phyloP scores from a whole-genome alignment of 1,284 basidiomycete species.

The Phellinidium pouzarii region DNA sequence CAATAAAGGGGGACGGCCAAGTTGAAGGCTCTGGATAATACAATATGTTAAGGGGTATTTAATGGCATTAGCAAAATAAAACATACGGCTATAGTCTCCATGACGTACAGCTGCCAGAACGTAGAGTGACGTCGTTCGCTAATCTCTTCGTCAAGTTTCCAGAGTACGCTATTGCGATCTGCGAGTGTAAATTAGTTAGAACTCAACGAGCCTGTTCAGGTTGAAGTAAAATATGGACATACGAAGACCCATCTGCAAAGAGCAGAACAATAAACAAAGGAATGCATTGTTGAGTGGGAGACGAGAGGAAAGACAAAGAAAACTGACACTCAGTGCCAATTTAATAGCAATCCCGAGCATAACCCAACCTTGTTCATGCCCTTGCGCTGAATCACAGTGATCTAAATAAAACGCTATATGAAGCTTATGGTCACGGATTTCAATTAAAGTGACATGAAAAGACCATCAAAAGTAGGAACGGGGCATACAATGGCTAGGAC shows the following conservation, averaged over 20 bases:
- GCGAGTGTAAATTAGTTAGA: slow-evolving; percentile 4
- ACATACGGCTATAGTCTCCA: slow-evolving; percentile 54
- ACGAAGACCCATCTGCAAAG: slow-evolving; percentile 63
- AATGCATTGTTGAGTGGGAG: neutral
- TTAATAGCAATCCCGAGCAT: slow-evolving; percentile 51
- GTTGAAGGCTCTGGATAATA: slow-evolving; percentile 47
- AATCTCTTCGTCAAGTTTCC: slow-evolving; percentile 43
- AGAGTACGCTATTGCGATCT: slow-evolving; percentile 59
- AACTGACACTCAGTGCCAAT: slow-evolving; percentile 48
- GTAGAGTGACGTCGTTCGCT: slow-evolving; percentile 43
- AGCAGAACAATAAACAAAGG: neutral
- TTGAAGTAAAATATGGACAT: slow-evolving; percentile 24
- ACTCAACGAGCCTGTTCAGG: neutral
- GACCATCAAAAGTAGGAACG: neutral
- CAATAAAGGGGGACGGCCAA: slow-evolving; percentile 55
- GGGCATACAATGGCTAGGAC: slow-evolving; percentile 46
- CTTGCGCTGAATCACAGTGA: slow-evolving; percentile 41
- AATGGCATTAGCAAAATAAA: neutral
- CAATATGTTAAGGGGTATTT: neutral
- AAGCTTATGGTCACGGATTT: slow-evolving; percentile 30
- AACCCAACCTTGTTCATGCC: slow-evolving; percentile 46
- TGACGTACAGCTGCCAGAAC: slow-evolving; percentile 58
- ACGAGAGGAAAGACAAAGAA: neutral
- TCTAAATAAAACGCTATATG: slow-evolving; percentile 56
- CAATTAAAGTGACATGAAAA: neutral